Evolutionary conservation across 2,329 filamentous ascomycete species (phyloP), one percentile per base, ranked within the genome.

Genomic region (Botrytis porri): DNA sequence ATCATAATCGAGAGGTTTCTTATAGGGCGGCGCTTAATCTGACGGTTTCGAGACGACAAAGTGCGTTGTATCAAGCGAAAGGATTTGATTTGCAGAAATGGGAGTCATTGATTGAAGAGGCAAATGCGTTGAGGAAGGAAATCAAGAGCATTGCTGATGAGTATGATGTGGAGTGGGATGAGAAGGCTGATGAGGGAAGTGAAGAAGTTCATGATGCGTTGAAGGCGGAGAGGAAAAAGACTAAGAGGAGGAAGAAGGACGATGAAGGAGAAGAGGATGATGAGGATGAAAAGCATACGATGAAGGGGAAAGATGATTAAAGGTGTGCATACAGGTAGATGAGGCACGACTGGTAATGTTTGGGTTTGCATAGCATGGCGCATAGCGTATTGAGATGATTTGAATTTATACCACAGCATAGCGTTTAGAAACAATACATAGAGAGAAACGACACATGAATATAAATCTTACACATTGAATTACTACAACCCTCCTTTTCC

Each of bases 91-190:
- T 93, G 35, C 85, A 86, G 51, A 88, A 88, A 75, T 98, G 95
- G 95, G 93, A 97, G 78, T 84, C 86, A 6, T 80, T 97, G 45
- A 88, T 97, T 4, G 89, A 94, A 65, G 94, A 97, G 75, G 93
- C 90, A 0, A 97, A 97, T 80, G 83, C 86, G 3, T 82, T 97
- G 75, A 84, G 94, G 9, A 88, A 87, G 75, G 95, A 98, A 82
- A 92, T 98, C 81, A 92, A 92, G 82, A 86, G 87, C 25, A 88
- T 97, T 14, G 94, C 95, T 0, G 88, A 90, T 48, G 94, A 97
- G 82, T 97, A 97, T 81, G 94, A 97, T 77, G 93, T 95, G 12
- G 93, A 95, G 69, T 97, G 94, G 93, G 89, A 97, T 78, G 93
- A 96, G 83, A 87, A 86, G 74, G 84, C 84, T 75, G 93, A 97